phyloP scores from a whole-genome alignment of 1,284 basidiomycete species.

The Entoloma clypeatum region DNA sequence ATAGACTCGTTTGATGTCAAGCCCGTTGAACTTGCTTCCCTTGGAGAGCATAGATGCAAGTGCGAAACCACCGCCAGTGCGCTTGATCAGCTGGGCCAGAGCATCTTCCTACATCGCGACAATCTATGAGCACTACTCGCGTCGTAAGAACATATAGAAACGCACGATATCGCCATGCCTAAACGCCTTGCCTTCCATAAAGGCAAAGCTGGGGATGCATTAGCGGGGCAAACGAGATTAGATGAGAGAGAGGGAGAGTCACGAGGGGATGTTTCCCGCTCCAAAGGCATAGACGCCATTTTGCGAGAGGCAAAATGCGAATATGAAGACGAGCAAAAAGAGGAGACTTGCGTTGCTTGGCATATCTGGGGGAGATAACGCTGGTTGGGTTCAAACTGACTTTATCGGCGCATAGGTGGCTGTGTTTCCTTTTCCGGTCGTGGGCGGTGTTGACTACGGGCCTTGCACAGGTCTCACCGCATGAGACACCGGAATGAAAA shows the following conservation, averaged over 20 bases:
- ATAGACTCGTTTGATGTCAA: conserved; percentile 75
- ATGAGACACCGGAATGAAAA: not conserved
- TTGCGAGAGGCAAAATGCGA: conserved; percentile 53
- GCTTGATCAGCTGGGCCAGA: conserved; percentile 62
- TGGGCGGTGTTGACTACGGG: conserved; percentile 6
- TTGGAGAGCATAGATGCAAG: conserved; percentile 59
- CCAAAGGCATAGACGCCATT: conserved; percentile 69
- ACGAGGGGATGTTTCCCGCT: conserved; percentile 75
- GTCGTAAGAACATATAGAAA: conserved; percentile 10
- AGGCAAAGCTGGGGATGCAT: conserved; percentile 71
- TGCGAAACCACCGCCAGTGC: conserved; percentile 54
- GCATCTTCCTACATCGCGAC: conserved; percentile 57
- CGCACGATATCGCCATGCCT: conserved; percentile 83
- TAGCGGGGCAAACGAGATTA: not conserved
- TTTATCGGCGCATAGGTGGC: not conserved
- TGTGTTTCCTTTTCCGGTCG: conserved; percentile 6
- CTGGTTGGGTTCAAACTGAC: conserved; percentile 1
- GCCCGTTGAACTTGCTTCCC: conserved; percentile 66
- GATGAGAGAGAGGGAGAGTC: conserved; percentile 23
- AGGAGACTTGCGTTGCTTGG: conserved; percentile 34
- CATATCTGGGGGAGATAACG: conserved; percentile 25
- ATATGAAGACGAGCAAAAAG: conserved; percentile 48
- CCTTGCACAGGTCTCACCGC: not conserved
- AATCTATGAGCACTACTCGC: conserved; percentile 2
- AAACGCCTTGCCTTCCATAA: conserved; percentile 76